These are phyloP conservation scores for Candida railenensis DNA, from an alignment of 805 yeast species.

Conservation along the genomic window DNA sequence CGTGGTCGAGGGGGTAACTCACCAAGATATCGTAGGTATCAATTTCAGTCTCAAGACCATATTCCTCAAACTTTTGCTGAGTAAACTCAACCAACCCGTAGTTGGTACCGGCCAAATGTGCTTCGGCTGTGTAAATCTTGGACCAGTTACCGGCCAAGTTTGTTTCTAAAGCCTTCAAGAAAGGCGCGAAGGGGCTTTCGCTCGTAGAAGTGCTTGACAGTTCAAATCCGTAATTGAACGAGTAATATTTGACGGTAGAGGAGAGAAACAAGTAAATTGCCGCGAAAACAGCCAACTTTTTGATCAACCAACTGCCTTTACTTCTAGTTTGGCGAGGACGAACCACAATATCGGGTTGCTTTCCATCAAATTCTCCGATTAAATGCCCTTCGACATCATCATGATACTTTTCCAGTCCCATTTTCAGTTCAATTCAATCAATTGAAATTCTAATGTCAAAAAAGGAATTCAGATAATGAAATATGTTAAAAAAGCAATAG, in stretches of 20 bases:
- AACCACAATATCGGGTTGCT: neutral
- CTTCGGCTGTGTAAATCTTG: slow-evolving; percentile 36
- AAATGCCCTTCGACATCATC: neutral
- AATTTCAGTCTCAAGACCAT: slow-evolving; percentile 49
- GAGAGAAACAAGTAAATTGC: neutral
- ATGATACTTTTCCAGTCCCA: neutral
- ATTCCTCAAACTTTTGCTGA: slow-evolving; percentile 44
- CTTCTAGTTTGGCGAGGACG: neutral
- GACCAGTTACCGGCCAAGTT: slow-evolving; percentile 46
- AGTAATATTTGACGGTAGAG: neutral
- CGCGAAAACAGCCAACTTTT: neutral
- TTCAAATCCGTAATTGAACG: neutral
- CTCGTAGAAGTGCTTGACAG: neutral
- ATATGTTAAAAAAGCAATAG: too few species aligned
- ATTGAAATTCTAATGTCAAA: too few species aligned
- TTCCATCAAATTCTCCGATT: neutral
- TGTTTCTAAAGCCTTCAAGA: slow-evolving; percentile 28
- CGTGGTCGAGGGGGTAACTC: slow-evolving; percentile 49
- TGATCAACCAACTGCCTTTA: neutral
- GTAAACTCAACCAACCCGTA: slow-evolving; percentile 49
- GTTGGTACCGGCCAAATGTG: slow-evolving; percentile 49
- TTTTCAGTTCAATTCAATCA: neutral
- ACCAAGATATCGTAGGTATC: slow-evolving; percentile 60
- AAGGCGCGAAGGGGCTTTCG: slow-evolving; percentile 1
- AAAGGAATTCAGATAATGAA: too few species aligned